These are phyloP conservation scores for Chytriomyces confervae DNA, from an alignment of 192 early-diverging fungal genomes.

Conservation along the genomic window DNA sequence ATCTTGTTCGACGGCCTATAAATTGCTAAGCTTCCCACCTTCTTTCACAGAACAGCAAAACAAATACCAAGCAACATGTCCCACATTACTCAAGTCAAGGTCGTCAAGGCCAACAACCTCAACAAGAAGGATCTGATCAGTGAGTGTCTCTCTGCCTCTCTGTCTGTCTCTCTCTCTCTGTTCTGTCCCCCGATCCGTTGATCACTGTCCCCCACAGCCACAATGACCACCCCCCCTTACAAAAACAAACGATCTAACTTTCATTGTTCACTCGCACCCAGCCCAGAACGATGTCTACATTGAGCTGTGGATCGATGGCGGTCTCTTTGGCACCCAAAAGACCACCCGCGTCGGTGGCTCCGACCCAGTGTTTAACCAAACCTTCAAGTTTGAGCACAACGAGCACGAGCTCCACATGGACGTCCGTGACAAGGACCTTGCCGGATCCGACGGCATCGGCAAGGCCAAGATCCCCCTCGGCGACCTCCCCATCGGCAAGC, in stretches of 20 bases:
- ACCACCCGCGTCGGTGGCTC: conserved; percentile 1
- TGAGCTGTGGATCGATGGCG: neutral
- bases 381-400: conserved; percentile 8
- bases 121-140: conserved; percentile 21
- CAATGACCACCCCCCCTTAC: no score
- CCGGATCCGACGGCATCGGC: neutral
- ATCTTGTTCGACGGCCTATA: no score
- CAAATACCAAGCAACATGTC: neutral
- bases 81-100: neutral
- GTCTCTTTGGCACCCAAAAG: conserved; percentile 7
- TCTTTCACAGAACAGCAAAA: neutral
- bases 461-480: neutral
- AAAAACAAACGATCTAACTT: neutral
- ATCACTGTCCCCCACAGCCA: neutral
- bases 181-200: neutral
- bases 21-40: no score
- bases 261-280: neutral
- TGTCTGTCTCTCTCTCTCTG: neutral
- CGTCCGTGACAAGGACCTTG: conserved; percentile 11
- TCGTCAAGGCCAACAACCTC: neutral
- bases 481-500: neutral
- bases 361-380: neutral
- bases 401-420: neutral
- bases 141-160: neutral
- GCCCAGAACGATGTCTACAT: conserved; percentile 12